Evolutionary conservation across 2,329 filamentous ascomycete species (phyloP), one percentile per base, ranked within the genome.

Genomic region (Aspergillus sclerotialis): DNA sequence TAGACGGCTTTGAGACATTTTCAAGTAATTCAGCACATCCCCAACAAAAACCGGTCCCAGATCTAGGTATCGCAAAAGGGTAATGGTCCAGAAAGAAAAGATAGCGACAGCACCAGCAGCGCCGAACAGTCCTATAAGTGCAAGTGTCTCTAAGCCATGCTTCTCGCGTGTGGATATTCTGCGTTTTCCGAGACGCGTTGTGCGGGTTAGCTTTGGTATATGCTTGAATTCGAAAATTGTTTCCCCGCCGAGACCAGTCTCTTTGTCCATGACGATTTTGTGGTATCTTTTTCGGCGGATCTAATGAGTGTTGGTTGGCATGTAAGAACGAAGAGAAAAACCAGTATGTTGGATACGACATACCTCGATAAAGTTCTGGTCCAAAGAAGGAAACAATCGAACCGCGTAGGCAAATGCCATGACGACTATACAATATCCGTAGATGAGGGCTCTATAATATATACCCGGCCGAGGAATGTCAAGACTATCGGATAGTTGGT

Each of bases 161-260:
- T 42, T 43, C n/a, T 45, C 38, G 8, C 39, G 40, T 16, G 46
- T 47, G 12, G 44, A 45, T 8, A 32, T 33, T 13, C 44, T 43
- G 25, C 53, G 48, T 6, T 50, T 41, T 5, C 53, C 53, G 8
- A 55, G 35, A 4, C 38, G 46, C 4, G 54, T 57, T 1, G 44
- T 55, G 7, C 48, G 48, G 10, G 43, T 48, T 13, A 49, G 42
- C 11, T 44, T 50, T 7, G 54, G 53, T 6, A 56, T 39, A 24
- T 82, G 83, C 52, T 86, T 82, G 60, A 88, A 82, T 13, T 81
- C 75, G 50, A 87, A 88, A 7, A 63, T 67, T 2, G 73, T 76
- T 48, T 79, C 71, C 30, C 72, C 65, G 1, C 80, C 76, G 6
- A 89, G 65, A 0, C 79, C 82, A 36, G 68, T 75, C 35, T 78